Conservation (phyloP, 257 asterid genomes). For the Coffea eugenioides region DNA sequence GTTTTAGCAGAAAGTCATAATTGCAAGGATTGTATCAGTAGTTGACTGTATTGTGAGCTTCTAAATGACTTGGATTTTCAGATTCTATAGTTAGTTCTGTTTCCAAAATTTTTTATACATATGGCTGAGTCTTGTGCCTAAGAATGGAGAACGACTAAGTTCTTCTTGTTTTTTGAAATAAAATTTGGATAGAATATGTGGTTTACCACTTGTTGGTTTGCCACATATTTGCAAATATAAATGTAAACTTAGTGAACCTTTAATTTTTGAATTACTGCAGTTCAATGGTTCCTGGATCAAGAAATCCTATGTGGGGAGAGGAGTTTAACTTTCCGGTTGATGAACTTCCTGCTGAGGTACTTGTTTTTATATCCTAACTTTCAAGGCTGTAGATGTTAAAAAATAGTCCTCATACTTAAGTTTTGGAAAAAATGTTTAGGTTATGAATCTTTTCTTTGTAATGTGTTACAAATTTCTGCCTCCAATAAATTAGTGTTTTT, state of each 20-base stretch:
- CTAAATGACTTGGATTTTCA: neutral
- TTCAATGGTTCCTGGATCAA: constrained; percentile 96
- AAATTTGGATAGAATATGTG: neutral
- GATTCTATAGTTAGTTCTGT: neutral
- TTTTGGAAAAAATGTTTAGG: neutral
- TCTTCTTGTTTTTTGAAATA: neutral
- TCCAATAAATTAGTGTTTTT: too few relatives aligned
- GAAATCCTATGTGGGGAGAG: constrained; percentile 99
- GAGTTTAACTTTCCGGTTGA: constrained; percentile 85
- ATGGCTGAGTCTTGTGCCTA: neutral
- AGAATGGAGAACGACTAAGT: neutral
- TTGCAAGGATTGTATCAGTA: neutral
- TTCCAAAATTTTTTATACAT: neutral
- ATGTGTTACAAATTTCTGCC: neutral
- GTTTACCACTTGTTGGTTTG: neutral
- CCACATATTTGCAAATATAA: constrained; percentile 2
- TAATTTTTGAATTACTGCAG: constrained; percentile 41
- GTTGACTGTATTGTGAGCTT: neutral
- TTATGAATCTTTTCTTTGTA: constrained; percentile 1
- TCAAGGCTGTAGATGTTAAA: neutral
- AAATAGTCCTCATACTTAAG: neutral
- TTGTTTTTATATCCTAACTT: neutral
- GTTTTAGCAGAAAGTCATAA: neutral
- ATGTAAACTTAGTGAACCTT: constrained; percentile 4
- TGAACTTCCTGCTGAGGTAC: constrained; percentile 85